These are phyloP conservation scores for Mycena galopus DNA, from an alignment of 768 basidiomycete genomes.

Conservation along the genomic window DNA sequence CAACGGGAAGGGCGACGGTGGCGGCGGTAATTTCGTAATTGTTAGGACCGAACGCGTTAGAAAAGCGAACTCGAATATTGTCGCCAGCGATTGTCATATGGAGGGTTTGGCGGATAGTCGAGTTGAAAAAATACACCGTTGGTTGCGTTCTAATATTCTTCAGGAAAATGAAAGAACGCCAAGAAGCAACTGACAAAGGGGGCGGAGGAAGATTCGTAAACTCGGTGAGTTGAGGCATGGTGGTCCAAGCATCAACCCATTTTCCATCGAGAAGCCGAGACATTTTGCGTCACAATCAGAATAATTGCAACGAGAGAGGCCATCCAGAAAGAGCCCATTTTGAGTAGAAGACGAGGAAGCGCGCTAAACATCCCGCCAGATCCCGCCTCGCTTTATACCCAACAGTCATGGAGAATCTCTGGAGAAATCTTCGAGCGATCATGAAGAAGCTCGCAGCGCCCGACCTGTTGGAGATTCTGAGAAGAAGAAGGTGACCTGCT, in stretches of 20 bases:
- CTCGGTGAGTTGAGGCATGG: constrained; percentile 59
- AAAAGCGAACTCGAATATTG: constrained; percentile 59
- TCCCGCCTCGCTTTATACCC: constrained; percentile 14
- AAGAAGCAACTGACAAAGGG: constrained; percentile 41
- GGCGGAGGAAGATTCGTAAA: constrained; percentile 50
- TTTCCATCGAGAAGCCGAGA: constrained; percentile 32
- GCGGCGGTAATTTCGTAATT: constrained; percentile 59
- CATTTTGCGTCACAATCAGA: background rate
- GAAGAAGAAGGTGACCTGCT: constrained; percentile 17
- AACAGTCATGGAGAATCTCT: constrained; percentile 14
- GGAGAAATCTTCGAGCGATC: constrained; percentile 10
- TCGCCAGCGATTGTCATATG: constrained; percentile 56
- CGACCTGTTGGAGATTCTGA: too few species aligned
- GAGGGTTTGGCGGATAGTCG: constrained; percentile 64
- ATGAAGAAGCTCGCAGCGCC: too few species aligned
- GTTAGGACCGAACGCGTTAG: constrained; percentile 61
- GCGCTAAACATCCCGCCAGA: constrained; percentile 2
- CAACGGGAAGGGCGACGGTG: constrained; percentile 55
- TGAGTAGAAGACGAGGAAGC: background rate
- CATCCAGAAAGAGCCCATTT: constrained; percentile 10
- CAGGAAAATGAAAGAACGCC: background rate
- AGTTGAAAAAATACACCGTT: constrained; percentile 56
- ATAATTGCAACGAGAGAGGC: background rate
- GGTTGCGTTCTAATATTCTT: constrained; percentile 39
- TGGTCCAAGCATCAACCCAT: constrained; percentile 53